Percentiles rank a stretch among this genome's conserved stretches.
These are phyloP conservation scores for Apiotrichum mycotoxinovorans DNA, from an alignment of 1,284 basidiomycete genomes.

Conservation along the genomic window DNA sequence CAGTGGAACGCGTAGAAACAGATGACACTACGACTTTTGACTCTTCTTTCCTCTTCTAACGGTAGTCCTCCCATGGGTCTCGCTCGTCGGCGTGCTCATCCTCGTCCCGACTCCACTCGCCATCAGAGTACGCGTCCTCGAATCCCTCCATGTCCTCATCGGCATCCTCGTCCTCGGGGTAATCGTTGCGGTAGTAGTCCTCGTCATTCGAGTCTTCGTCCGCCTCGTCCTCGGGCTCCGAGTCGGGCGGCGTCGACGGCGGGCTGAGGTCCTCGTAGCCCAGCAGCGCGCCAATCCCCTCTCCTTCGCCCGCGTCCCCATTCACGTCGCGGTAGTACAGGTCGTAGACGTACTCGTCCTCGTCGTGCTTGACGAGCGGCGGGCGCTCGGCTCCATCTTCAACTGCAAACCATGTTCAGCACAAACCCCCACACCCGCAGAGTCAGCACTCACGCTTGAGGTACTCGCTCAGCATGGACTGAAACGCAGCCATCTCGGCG, in stretches of 20 bases:
- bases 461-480: constrained; percentile 49
- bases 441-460: constrained; percentile 40
- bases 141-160: constrained; percentile 48
- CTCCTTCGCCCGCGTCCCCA: constrained; percentile 6
- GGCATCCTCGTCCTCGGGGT: constrained; percentile 51
- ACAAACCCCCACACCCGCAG: too few species aligned
- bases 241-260: constrained; percentile 35
- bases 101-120: constrained; percentile 29
- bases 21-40: too few species aligned
- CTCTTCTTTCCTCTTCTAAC: constrained; percentile 9
- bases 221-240: constrained; percentile 50
- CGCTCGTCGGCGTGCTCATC: constrained; percentile 25
- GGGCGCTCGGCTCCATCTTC: constrained; percentile 19
- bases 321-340: constrained; percentile 47
- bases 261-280: constrained; percentile 43
- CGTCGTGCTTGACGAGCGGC: constrained; percentile 23
- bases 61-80: constrained; percentile 35
- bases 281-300: constrained; percentile 23
- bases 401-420: not conserved
- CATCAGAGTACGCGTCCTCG: constrained; percentile 30
- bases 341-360: constrained; percentile 51
- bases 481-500: constrained; percentile 46
- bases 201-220: constrained; percentile 52
- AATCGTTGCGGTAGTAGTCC: constrained; percentile 51
- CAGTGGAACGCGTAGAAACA: not conserved